These are phyloP conservation scores for Prunus mira DNA, from an alignment of 306 rosid genomes.

Conservation along the genomic window DNA sequence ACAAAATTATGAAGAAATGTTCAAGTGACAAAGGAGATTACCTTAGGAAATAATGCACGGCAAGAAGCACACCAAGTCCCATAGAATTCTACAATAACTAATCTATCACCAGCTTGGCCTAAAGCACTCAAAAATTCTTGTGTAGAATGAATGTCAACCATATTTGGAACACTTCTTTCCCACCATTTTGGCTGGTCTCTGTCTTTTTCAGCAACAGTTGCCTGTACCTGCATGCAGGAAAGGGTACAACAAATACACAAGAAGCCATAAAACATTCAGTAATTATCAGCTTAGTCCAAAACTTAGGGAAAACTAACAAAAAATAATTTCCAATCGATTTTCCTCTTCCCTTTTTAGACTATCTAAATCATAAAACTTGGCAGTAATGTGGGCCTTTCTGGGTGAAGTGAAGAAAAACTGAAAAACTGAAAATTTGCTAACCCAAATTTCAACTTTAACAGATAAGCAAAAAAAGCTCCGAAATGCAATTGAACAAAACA, in stretches of 20 bases:
- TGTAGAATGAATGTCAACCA: conserved; percentile 93
- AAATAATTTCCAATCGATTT: not conserved
- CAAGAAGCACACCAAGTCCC: conserved; percentile 99
- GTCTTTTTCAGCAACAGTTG: conserved; percentile 68
- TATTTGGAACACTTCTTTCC: conserved; percentile 92
- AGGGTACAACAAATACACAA: conserved; percentile 24
- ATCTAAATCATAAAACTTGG: not conserved
- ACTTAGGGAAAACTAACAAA: not conserved
- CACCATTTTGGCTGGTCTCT: conserved; percentile 97
- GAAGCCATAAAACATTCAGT: conserved; percentile 12
- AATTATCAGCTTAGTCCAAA: not conserved
- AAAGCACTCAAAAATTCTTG: conserved; percentile 82
- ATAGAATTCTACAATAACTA: conserved; percentile 93
- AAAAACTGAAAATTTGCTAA: not conserved
- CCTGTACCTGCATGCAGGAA: conserved; percentile 64
- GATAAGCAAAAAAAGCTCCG: not conserved
- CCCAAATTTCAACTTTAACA: not conserved
- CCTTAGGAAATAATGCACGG: conserved; percentile 97
- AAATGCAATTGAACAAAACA: not conserved
- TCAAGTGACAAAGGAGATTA: conserved; percentile 17
- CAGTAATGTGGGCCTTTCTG: not conserved
- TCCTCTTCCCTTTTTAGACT: not conserved
- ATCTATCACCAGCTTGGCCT: conserved; percentile 83
- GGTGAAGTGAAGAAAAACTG: too few relatives aligned
- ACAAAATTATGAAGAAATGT: not conserved